Evolutionary conservation across 495 filamentous ascomycete genomes (phyloP).

Genomic region (Bacidia gigantensis): DNA sequence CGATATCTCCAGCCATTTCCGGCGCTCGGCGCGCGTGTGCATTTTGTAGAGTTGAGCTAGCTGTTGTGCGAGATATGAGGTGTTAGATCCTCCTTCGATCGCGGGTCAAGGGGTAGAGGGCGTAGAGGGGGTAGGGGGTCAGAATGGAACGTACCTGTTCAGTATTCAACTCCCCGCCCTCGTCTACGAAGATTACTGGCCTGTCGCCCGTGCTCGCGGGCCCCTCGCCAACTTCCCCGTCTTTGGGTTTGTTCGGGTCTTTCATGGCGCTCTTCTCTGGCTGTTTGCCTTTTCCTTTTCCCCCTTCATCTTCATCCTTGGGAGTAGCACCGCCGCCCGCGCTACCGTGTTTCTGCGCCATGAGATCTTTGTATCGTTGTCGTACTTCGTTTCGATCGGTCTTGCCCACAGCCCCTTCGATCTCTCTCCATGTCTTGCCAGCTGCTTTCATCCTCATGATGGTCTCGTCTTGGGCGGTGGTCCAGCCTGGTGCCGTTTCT

Average conservation of each 20-base stretch:
- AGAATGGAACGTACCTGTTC: conserved; percentile 16
- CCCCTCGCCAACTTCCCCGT: not conserved
- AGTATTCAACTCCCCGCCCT: conserved; percentile 7
- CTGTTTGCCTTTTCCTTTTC: conserved; percentile 1
- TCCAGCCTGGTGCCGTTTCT: conserved; percentile 12
- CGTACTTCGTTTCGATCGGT: conserved; percentile 17
- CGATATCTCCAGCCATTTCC: conserved; percentile 14
- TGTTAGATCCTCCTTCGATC: not conserved
- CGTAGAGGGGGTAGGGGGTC: not conserved
- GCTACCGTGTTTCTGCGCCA: not conserved
- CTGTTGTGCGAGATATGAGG: not conserved
- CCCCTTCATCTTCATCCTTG: not conserved
- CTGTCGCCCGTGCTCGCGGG: not conserved
- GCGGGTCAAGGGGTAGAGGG: not conserved
- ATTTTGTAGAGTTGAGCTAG: conserved; percentile 9
- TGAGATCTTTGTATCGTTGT: conserved; percentile 15
- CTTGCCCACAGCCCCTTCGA: conserved; percentile 13
- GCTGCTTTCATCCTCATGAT: conserved; percentile 15
- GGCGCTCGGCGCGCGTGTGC: conserved; percentile 5
- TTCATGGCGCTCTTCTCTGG: not conserved
- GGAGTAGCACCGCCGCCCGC: not conserved
- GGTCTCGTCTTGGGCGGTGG: conserved; percentile 17
- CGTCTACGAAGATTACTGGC: conserved; percentile 12
- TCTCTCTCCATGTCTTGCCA: conserved; percentile 20
- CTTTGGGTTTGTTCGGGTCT: not conserved